Evolutionary conservation across 805 yeast genomes (phyloP).

Genomic region (Tetrapisispora nanseiensis): DNA sequence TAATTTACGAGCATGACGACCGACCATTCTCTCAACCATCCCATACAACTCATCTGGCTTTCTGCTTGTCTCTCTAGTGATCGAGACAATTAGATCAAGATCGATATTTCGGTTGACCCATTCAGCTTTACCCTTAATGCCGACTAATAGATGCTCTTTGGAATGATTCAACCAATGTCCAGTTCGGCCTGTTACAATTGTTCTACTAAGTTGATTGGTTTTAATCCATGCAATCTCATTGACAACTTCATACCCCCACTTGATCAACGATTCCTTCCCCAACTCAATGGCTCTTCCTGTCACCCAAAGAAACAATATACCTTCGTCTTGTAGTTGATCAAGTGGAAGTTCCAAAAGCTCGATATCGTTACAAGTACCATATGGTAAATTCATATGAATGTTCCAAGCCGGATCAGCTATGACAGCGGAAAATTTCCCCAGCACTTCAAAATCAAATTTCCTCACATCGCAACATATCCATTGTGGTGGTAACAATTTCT

Average conservation of each 20-base stretch:
- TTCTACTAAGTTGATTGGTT: conserved; percentile 75
- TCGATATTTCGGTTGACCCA: conserved; percentile 66
- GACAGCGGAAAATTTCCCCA: conserved; percentile 77
- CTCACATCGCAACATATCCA: conserved; percentile 85
- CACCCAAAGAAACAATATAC: conserved; percentile 81
- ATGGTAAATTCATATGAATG: conserved; percentile 78
- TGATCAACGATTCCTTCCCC: conserved; percentile 63
- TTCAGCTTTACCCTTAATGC: conserved; percentile 66
- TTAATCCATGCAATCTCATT: conserved; percentile 89
- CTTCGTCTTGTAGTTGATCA: conserved; percentile 68
- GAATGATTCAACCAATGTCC: conserved; percentile 97
- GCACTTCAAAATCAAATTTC: conserved; percentile 51
- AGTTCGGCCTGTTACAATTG: conserved; percentile 90
- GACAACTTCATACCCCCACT: conserved; percentile 73
- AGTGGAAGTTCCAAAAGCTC: conserved; percentile 62
- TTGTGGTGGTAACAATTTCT: conserved; percentile 48
- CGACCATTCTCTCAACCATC: conserved; percentile 76
- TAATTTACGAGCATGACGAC: conserved; percentile 62
- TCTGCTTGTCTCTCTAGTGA: conserved; percentile 79
- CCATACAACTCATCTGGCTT: conserved; percentile 90
- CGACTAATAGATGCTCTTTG: conserved; percentile 81
- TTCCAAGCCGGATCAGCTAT: conserved; percentile 97
- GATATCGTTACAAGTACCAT: conserved; percentile 67
- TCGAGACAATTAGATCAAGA: conserved; percentile 66
- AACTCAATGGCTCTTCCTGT: conserved; percentile 89